Conservation (phyloP, 2,329 filamentous ascomycete genomes). For the Colletotrichum tofieldiae region DNA sequence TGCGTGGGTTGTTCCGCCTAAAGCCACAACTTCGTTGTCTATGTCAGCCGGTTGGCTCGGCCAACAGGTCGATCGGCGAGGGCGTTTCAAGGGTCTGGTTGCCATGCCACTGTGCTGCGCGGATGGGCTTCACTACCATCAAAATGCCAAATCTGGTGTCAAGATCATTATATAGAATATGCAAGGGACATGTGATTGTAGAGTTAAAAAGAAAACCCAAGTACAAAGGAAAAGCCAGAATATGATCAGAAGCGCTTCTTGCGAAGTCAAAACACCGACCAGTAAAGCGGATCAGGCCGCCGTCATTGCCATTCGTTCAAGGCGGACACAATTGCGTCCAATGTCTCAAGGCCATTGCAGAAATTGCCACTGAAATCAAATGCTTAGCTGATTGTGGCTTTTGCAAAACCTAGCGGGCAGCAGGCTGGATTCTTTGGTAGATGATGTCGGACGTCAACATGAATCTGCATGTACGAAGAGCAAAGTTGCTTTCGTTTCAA, state of each 20-base stretch:
- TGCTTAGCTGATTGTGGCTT: too few relatives aligned
- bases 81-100: conserved; percentile 11
- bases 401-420: too few relatives aligned
- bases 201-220: background rate
- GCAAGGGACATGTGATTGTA: background rate
- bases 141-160: too few relatives aligned
- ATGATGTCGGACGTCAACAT: background rate
- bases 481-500: conserved; percentile 6
- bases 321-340: background rate
- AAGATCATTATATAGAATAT: background rate
- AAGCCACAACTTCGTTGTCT: conserved; percentile 1
- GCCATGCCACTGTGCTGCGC: background rate
- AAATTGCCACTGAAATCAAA: too few relatives aligned
- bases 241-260: background rate
- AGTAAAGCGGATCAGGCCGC: background rate
- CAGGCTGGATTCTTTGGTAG: too few relatives aligned
- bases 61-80: background rate
- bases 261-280: background rate
- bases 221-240: background rate
- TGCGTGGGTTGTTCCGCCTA: conserved; percentile 4
- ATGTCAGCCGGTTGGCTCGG: background rate
- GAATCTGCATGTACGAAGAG: background rate
- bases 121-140: background rate
- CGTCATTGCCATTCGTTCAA: background rate
- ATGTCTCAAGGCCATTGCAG: too few relatives aligned